Percentiles rank a stretch among this genome's conserved stretches.
Conservation (phyloP, 2,329 filamentous ascomycete species). For the Bimuria novae-zelandiae region DNA sequence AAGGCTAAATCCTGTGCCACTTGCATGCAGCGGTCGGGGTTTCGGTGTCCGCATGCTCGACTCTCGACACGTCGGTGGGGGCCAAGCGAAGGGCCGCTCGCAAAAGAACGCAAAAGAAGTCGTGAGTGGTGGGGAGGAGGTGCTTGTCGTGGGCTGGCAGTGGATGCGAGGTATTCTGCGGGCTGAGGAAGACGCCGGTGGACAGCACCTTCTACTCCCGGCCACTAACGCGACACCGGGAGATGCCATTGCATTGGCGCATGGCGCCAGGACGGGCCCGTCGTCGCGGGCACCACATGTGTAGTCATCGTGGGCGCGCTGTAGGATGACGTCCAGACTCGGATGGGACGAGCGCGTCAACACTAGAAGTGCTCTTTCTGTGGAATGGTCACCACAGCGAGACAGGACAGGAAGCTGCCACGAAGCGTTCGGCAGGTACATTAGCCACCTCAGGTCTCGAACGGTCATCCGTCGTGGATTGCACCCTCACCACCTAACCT, state of each 20-base stretch:
- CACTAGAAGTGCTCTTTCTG: not conserved
- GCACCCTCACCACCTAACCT: constrained; percentile 9
- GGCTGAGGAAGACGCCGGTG: not conserved
- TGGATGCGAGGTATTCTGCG: not conserved
- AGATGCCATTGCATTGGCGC: constrained; percentile 4
- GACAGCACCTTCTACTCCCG: constrained; percentile 3
- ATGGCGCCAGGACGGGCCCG: not conserved
- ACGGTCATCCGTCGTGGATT: not conserved
- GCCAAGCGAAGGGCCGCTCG: not conserved
- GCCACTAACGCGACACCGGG: constrained; percentile 2
- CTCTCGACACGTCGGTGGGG: not conserved
- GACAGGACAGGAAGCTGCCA: not conserved
- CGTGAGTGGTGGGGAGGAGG: not conserved
- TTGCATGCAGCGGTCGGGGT: not conserved
- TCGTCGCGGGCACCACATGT: not conserved
- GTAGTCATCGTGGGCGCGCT: too few relatives aligned
- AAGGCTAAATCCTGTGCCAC: constrained; percentile 10
- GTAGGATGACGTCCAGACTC: not conserved
- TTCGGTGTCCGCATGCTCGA: constrained; percentile 1
- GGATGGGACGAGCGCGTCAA: not conserved
- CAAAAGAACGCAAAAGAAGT: not conserved
- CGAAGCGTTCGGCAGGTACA: not conserved
- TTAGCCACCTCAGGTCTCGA: not conserved
- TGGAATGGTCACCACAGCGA: not conserved
- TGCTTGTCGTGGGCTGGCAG: not conserved